Base-by-base conservation (phyloP, 1,284 basidiomycete species). In the Trametes pubescens region DNA sequence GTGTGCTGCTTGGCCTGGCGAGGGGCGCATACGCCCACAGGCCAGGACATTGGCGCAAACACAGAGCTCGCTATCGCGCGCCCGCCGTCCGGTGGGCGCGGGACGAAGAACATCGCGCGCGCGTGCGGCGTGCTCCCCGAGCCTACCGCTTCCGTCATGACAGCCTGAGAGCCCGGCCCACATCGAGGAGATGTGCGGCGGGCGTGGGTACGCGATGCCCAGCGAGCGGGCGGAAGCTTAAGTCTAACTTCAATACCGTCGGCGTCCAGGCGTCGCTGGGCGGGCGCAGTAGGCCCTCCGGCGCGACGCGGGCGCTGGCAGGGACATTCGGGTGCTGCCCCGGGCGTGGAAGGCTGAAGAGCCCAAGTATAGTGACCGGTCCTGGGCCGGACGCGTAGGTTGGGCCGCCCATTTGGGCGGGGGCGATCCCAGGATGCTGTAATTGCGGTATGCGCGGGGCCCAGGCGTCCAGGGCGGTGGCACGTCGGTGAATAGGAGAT, bases 291-390 rank as follows among this genome's bases (percentile, higher is more conserved):
- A 47, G 44, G 22, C 14, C 14, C 13, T 29, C 26, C 22, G 24
- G 37, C 35, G 57, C 47, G 35, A 7, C 57, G 51, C 13, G 61
- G 48, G 16, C 11, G 47, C 29, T 47, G 44, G 44, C 32, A 54
- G 10, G 55, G 51, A 47, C 21, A 47, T 9, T 29, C 24, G 47
- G 47, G 47, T 48, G 47, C 47, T 26, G 9, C 18, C 22, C 37
- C 37, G 37, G 35, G 37, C 35, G 8, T 34, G 57, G 53, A 35
- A 38, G 62, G 62, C 8, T 60, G 59, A 57, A 47, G 61, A 47
- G 54, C 53, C 58, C 66, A 65, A 67, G 61, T 55, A 61, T 63
- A 67, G 61, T 57, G 63, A 56, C 66, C 63, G 66, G 63, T 29
- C 37, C 55, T 58, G 66, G 58, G 51, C 61, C 60, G 62, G 57